Evolutionary conservation across 768 basidiomycete genomes (phyloP).

Genomic region (Lentinula sp.): DNA sequence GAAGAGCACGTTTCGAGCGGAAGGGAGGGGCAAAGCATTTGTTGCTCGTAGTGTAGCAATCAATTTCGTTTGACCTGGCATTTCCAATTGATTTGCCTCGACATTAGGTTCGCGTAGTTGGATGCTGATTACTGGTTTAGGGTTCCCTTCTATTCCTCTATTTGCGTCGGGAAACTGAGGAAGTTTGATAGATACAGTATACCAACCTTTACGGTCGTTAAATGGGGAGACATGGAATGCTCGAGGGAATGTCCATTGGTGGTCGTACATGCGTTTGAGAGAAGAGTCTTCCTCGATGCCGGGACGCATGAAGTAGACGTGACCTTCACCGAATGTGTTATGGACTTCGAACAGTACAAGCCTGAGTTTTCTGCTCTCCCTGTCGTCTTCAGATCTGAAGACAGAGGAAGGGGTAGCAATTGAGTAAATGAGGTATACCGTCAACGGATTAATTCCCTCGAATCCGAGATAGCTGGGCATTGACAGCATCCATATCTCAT

Average conservation of each 20-base stretch:
- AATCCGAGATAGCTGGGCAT: slow-evolving; percentile 65
- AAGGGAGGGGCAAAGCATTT: slow-evolving; percentile 31
- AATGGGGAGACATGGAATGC: slow-evolving; percentile 76
- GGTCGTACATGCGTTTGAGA: slow-evolving; percentile 34
- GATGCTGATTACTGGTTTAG: slow-evolving; percentile 34
- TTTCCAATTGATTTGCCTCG: not conserved
- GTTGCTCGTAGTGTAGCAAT: slow-evolving; percentile 40
- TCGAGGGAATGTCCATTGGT: slow-evolving; percentile 62
- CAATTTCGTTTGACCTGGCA: slow-evolving; percentile 39
- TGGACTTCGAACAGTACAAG: slow-evolving; percentile 30
- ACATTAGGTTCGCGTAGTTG: slow-evolving; percentile 22
- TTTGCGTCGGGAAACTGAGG: slow-evolving; percentile 31
- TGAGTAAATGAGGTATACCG: slow-evolving; percentile 61
- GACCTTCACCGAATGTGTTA: slow-evolving; percentile 70
- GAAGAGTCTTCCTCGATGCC: slow-evolving; percentile 37
- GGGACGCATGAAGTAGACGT: slow-evolving; percentile 39
- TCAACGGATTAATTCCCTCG: slow-evolving; percentile 68
- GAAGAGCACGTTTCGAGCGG: slow-evolving; percentile 21
- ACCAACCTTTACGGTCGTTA: slow-evolving; percentile 65
- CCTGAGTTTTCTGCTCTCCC: not conserved
- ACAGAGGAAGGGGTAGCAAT: not conserved
- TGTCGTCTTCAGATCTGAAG: not conserved
- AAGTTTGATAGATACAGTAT: slow-evolving; percentile 46
- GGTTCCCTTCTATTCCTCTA: slow-evolving; percentile 9
- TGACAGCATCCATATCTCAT: slow-evolving; percentile 65